Evolutionary conservation across 768 basidiomycete genomes (phyloP), one percentile per base, ranked within the genome.

Genomic region (Hortiboletus campestris): DNA sequence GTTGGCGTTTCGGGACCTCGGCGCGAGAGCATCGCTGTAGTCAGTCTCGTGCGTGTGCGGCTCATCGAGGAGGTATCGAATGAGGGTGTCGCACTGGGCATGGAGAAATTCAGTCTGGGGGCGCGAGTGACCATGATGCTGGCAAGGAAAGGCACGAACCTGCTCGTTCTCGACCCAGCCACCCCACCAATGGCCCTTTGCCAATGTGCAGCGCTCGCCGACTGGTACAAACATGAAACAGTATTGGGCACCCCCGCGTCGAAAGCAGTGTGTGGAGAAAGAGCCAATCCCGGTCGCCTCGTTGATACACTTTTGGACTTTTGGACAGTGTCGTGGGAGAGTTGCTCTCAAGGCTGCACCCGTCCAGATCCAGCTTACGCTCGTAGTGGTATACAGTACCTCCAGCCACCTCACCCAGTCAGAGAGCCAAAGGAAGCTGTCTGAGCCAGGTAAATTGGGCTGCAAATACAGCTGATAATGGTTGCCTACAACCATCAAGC

Each of bases 151-250:
- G 7, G 38, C 9, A n/a, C 38, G 0, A 4, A 76, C 75, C 47
- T 73, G 66, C 54, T 78, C 75, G 0, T 68, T 65, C 25, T 61
- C 60, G 16, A 74, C 74, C 77, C 76, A 77, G 12, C 75, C 74
- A 0, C 75, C 77, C 76, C 77, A 79, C 76, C 76, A 78, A 7
- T 62, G 63, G 6, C 36, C 22, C 22, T 4, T 36, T 5, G 16
- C 35, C 19, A 79, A 55, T 0, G 72, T 64, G 76, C 78, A 79
- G 4, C 67, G 59, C 41, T 72, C 49, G 0, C 70, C 67, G 5
- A 71, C 16, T 0, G 72, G 76, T 2, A 75, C 74, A 54, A 60
- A 71, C 63, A 77, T 76, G 48, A 78, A 74, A 0, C 67, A 60
- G 56, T 77, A 76, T 7, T 53, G 46, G 2, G 46, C 42, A 0